These are phyloP conservation scores for Didymella lethalis DNA, from an alignment of 2,329 filamentous ascomycete species.

Conservation along the genomic window DNA sequence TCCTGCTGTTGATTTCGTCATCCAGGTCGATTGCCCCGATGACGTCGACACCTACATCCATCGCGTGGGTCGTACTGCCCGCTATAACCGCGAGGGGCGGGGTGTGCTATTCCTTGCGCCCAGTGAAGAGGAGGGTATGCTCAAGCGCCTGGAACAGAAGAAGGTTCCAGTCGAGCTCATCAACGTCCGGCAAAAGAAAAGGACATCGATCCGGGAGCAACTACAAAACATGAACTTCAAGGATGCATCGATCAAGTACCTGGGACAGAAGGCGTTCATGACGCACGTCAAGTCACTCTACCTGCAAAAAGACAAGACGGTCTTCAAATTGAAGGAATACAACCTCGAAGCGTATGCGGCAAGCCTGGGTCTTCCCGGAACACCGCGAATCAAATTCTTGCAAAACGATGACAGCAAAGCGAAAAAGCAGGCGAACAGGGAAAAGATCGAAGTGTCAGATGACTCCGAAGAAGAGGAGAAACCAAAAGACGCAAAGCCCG, in stretches of 20 bases:
- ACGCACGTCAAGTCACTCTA: conserved; percentile 87
- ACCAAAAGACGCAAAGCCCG: conserved; percentile 66
- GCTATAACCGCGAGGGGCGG: conserved; percentile 85
- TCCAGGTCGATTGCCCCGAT: conserved; percentile 97
- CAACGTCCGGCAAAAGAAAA: conserved; percentile 88
- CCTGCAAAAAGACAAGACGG: conserved; percentile 88
- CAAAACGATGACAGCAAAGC: conserved; percentile 88
- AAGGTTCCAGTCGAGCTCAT: conserved; percentile 89
- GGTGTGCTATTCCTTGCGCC: conserved; percentile 93
- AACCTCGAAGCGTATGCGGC: conserved; percentile 85
- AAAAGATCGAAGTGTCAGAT: conserved; percentile 64
- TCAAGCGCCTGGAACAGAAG: conserved; percentile 83
- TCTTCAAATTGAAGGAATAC: conserved; percentile 84
- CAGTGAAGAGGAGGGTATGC: conserved; percentile 90
- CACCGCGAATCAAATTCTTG: conserved; percentile 90
- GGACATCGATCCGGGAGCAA: conserved; percentile 82
- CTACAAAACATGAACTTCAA: conserved; percentile 96
- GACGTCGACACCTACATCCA: conserved; percentile 98
- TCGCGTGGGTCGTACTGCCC: conserved; percentile 90
- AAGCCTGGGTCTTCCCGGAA: conserved; percentile 87
- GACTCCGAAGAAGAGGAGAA: conserved; percentile 66
- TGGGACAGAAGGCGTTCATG: conserved; percentile 95
- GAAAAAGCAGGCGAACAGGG: conserved; percentile 84
- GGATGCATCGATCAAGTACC: conserved; percentile 89
- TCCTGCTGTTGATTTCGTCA: conserved; percentile 96